A percentile compares a stretch with the other conserved stretches of the same genome.
phyloP scores from a whole-genome alignment of 441 rosid genomes.

The Erysimum cheiri region DNA sequence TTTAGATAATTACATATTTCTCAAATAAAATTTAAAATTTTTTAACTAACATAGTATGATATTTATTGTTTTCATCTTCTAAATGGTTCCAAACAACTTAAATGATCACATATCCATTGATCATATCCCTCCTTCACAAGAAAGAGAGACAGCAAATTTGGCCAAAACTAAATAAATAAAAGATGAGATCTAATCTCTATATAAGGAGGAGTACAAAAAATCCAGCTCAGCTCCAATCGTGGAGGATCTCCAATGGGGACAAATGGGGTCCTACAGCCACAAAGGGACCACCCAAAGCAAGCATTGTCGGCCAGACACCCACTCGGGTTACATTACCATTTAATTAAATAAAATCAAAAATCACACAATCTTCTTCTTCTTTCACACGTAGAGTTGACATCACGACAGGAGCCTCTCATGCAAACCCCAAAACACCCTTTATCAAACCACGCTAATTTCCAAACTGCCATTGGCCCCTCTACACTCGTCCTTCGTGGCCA shows the following conservation, averaged over 20 bases:
- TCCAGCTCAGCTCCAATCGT: slow-evolving; percentile 47
- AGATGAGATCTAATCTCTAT: slow-evolving; percentile 5
- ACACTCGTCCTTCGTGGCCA: slow-evolving; percentile 36
- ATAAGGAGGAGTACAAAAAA: slow-evolving; percentile 32
- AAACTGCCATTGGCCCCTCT: slow-evolving; percentile 38
- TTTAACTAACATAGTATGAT: no score
- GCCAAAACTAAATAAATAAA: slow-evolving; percentile 29
- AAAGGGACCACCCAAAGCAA: slow-evolving; percentile 45
- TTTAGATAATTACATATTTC: no score
- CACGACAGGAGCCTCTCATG: slow-evolving; percentile 38
- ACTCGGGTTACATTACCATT: slow-evolving; percentile 39
- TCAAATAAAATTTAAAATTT: no score
- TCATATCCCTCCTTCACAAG: slow-evolving; percentile 15
- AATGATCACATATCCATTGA: slow-evolving; percentile 30
- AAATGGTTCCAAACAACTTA: slow-evolving; percentile 37
- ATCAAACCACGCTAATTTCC: neutral
- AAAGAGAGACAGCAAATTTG: slow-evolving; percentile 34
- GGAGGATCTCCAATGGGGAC: slow-evolving; percentile 41
- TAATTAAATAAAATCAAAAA: neutral
- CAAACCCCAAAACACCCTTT: slow-evolving; percentile 33
- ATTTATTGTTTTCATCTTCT: neutral
- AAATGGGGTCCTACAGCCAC: slow-evolving; percentile 24
- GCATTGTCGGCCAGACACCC: slow-evolving; percentile 47
- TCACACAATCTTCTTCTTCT: slow-evolving; percentile 29
- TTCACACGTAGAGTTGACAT: slow-evolving; percentile 50